Conservation (phyloP, 495 filamentous ascomycete genomes). For the Podospora comata region DNA sequence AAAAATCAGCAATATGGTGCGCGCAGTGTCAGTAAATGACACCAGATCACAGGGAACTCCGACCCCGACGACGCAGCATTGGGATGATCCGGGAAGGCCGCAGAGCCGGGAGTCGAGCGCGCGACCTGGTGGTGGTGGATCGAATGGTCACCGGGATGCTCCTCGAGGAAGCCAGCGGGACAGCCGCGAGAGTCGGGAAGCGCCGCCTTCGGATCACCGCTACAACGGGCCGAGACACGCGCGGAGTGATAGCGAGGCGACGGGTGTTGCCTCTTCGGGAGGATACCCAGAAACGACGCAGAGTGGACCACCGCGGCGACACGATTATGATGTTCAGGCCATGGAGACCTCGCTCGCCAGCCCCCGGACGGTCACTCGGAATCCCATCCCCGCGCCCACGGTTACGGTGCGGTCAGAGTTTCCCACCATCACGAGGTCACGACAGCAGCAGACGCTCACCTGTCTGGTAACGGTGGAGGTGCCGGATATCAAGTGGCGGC, state of each 20-base stretch:
- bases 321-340: conserved; percentile 94
- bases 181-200: conserved; percentile 56
- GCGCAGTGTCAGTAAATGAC: conserved; percentile 72
- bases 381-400: conserved; percentile 85
- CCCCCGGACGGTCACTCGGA: conserved; percentile 70
- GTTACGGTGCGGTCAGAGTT: conserved; percentile 96
- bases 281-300: conserved; percentile 69
- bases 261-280: conserved; percentile 67
- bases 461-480: conserved; percentile 95
- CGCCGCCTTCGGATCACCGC: conserved; percentile 56
- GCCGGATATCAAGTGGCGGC: conserved; percentile 85
- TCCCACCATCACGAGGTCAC: conserved; percentile 84
- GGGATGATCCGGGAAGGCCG: conserved; percentile 50
- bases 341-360: conserved; percentile 86
- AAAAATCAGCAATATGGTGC: conserved; percentile 92
- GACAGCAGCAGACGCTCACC: conserved; percentile 91
- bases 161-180: conserved; percentile 38
- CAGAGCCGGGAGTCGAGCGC: conserved; percentile 48
- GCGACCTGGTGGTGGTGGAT: conserved; percentile 32
- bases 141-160: conserved; percentile 21
- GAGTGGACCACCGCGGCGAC: conserved; percentile 62
- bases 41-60: conserved; percentile 50
- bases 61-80: conserved; percentile 45
- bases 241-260: conserved; percentile 66
- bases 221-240: conserved; percentile 65